Evolutionary conservation across 768 basidiomycete species (phyloP), one percentile per base, ranked within the genome.

Genomic region (Pholiota conissans): DNA sequence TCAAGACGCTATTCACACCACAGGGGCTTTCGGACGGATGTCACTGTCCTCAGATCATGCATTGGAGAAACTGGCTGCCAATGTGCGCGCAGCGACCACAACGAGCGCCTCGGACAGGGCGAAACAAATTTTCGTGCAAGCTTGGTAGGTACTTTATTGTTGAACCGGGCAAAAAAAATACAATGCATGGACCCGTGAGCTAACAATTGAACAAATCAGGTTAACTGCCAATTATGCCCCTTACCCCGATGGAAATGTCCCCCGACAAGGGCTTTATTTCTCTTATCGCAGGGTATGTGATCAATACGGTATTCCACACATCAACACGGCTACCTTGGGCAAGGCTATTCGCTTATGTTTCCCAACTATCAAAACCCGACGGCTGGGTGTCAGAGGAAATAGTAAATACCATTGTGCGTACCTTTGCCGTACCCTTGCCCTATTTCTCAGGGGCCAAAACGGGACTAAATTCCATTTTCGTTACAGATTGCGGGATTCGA

Each of bases 261-360:
- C 94, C 45, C 86, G 94, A 52, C 94, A 96, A 69, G 94, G 93
- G 5, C 84, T 97, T 50, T 97, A 95, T 74, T 92, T 93, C 69
- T 95, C 93, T 30, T 97, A 95, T 75, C 84, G 90, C 60, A 80
- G 92, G 54, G 87, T 95, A 56, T 95, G 92, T 73, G 91, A 94
- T 75, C 90, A 93, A 73, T 93, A 95, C 75, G 90, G 90, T 51
- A 91, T 95, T 59, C 91, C 91, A 52, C 92, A 95, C 68, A 93
- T 96, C 78, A 97, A 95, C 79, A 93, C 94, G 34, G 95, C 95
- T 63, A 94, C 94, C 1, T 82, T 97, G 65, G 95, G 95, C 60
- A 97, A 97, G 73, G 93, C 94, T 46, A 94, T 97, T 68, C 83
- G 93, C 61, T 83, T 91, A 54, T 95, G 93, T 71, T 97, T 94